These are phyloP conservation scores for Byssochlamys sp. DNA, from an alignment of 2,329 filamentous ascomycete genomes.

Conservation along the genomic window DNA sequence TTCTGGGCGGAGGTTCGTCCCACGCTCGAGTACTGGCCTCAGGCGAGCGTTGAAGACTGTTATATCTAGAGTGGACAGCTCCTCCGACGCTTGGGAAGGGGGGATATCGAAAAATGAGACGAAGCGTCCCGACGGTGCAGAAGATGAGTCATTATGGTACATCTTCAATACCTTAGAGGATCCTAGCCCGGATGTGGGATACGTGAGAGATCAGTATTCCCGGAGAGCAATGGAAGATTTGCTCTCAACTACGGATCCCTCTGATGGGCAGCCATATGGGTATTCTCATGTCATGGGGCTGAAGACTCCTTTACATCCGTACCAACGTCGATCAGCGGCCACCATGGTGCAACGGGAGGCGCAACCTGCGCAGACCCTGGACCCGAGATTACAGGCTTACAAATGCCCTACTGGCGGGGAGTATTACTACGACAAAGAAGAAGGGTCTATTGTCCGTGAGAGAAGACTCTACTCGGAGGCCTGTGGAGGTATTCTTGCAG, in stretches of 20 bases:
- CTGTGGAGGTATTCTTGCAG: constrained; percentile 55
- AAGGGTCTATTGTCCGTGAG: constrained; percentile 53
- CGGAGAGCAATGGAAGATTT: constrained; percentile 28
- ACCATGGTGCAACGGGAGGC: constrained; percentile 75
- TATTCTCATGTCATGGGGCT: constrained; percentile 25
- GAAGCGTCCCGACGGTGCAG: constrained; percentile 10
- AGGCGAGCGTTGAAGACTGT: constrained; percentile 29
- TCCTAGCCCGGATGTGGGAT: constrained; percentile 24
- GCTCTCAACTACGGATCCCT: constrained; percentile 14
- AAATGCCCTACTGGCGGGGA: constrained; percentile 50
- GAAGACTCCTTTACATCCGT: constrained; percentile 58
- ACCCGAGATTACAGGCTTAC: constrained; percentile 60
- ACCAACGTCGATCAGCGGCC: constrained; percentile 71
- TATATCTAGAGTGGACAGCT: constrained; percentile 32
- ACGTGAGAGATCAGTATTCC: constrained; percentile 23
- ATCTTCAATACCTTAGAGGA: constrained; percentile 41
- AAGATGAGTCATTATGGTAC: constrained; percentile 41
- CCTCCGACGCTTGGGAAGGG: constrained; percentile 31
- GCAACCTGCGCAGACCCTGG: constrained; percentile 54
- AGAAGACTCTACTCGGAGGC: constrained; percentile 64
- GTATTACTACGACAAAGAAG: constrained; percentile 64
- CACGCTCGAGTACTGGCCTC: constrained; percentile 24
- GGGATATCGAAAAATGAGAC: constrained; percentile 5
- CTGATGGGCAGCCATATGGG: constrained; percentile 6
- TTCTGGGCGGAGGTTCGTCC: constrained; percentile 22